phyloP scores from a whole-genome alignment of 1,139 yeast species.

The Scheffersomyces parashehatae region DNA sequence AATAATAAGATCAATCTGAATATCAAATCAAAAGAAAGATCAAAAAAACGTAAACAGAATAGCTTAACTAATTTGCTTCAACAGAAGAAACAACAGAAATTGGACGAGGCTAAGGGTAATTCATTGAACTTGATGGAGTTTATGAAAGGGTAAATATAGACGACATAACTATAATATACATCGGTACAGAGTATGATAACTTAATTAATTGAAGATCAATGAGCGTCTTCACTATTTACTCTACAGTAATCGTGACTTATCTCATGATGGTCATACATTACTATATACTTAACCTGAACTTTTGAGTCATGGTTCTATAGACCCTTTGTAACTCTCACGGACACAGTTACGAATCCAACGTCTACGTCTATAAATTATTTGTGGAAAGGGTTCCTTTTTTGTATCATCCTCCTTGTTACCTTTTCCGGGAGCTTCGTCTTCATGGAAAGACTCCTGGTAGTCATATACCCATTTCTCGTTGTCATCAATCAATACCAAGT shows the following conservation, averaged over 20 bases:
- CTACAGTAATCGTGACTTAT: too few relatives aligned
- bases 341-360: constrained; percentile 51
- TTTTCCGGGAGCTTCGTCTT: constrained; percentile 2
- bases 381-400: constrained; percentile 4
- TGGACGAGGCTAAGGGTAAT: constrained; percentile 21
- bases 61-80: constrained; percentile 40
- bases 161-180: too few relatives aligned
- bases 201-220: too few relatives aligned
- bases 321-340: constrained; percentile 15
- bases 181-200: too few relatives aligned
- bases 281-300: too few relatives aligned
- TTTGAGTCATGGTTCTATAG: too few relatives aligned
- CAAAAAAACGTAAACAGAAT: constrained; percentile 33
- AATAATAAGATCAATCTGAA: neutral
- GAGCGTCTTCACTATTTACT: too few relatives aligned
- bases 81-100: constrained; percentile 42
- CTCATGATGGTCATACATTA: too few relatives aligned
- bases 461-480: constrained; percentile 85
- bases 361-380: constrained; percentile 47
- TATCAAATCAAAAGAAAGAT: constrained; percentile 22
- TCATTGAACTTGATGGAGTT: constrained; percentile 52
- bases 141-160: constrained; percentile 24
- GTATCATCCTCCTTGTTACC: constrained; percentile 1
- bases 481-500: constrained; percentile 58
- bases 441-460: constrained; percentile 12